These are phyloP conservation scores for Aspergillus tanneri DNA, from an alignment of 2,329 filamentous ascomycete species.

Conservation along the genomic window DNA sequence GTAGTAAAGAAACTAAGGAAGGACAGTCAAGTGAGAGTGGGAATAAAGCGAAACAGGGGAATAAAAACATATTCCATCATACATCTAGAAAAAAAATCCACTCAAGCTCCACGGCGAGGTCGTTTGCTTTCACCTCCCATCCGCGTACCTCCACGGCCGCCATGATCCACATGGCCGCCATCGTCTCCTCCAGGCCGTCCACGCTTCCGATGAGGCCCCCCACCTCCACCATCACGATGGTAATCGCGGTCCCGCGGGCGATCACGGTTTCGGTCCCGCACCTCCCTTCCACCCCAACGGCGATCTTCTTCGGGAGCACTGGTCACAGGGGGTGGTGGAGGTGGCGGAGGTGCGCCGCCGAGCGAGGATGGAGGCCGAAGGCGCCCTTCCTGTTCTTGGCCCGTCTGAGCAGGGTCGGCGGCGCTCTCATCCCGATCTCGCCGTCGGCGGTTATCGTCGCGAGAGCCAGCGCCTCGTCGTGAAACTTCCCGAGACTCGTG, in stretches of 20 bases:
- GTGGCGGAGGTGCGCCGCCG: constrained; percentile 30
- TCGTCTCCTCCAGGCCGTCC: constrained; percentile 38
- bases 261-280: constrained; percentile 36
- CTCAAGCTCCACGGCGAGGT: constrained; percentile 39
- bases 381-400: constrained; percentile 35
- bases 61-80: not conserved
- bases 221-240: constrained; percentile 28
- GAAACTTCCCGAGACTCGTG: constrained; percentile 32
- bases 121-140: constrained; percentile 44
- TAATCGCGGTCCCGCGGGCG: constrained; percentile 38
- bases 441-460: constrained; percentile 38
- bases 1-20: constrained; percentile 15
- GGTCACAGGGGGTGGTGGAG: constrained; percentile 30
- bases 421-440: constrained; percentile 37
- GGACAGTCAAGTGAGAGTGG: constrained; percentile 10
- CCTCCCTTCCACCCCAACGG: constrained; percentile 37
- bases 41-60: constrained; percentile 7
- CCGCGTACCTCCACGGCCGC: constrained; percentile 38
- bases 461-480: constrained; percentile 32
- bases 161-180: constrained; percentile 27
- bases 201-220: constrained; percentile 37
- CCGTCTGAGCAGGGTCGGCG: constrained; percentile 20
- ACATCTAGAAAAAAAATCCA: not conserved
- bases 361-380: constrained; percentile 35
- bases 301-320: constrained; percentile 33